Evolutionary conservation across 495 filamentous ascomycete genomes (phyloP).

Genomic region (Opeltia flavorubescens): DNA sequence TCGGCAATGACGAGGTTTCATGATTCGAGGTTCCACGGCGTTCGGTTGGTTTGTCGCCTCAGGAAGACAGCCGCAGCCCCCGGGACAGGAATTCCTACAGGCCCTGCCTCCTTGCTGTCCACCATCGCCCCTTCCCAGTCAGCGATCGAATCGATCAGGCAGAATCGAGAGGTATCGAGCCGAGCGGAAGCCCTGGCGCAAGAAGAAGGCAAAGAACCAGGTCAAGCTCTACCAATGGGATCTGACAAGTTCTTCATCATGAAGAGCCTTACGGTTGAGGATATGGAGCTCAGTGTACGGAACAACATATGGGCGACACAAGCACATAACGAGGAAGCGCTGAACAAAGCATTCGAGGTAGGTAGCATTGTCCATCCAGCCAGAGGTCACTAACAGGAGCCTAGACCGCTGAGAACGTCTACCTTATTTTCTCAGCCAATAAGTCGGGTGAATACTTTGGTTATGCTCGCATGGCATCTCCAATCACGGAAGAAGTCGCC

Average conservation of each 20-base stretch:
- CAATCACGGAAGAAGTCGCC: conserved; percentile 61
- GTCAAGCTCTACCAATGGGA: conserved; percentile 18
- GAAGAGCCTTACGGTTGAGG: conserved; percentile 90
- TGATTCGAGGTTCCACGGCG: conserved; percentile 78
- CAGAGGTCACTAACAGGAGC: conserved; percentile 1
- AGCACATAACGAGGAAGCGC: conserved; percentile 68
- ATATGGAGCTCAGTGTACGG: conserved; percentile 77
- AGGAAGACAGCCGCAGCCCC: conserved; percentile 44
- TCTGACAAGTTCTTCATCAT: conserved; percentile 77
- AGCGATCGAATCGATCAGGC: conserved; percentile 12
- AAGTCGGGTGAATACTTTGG: conserved; percentile 98
- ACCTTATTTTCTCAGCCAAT: conserved; percentile 92
- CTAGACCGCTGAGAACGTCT: conserved; percentile 75
- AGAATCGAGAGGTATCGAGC: conserved; percentile 15
- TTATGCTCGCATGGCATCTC: conserved; percentile 82
- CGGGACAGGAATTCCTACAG: conserved; percentile 37
- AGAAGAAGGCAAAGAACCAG: conserved; percentile 7
- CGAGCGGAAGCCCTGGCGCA: conserved; percentile 14
- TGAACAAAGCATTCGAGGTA: conserved; percentile 82
- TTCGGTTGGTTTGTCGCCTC: conserved; percentile 81
- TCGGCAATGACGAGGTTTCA: conserved; percentile 76
- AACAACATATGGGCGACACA: conserved; percentile 93
- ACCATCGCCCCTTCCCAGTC: conserved; percentile 12
- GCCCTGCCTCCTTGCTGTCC: conserved; percentile 30
- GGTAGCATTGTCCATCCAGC: conserved; percentile 10